Conservation (phyloP, 148 eudicot genomes). For the Diospyros lotus region DNA sequence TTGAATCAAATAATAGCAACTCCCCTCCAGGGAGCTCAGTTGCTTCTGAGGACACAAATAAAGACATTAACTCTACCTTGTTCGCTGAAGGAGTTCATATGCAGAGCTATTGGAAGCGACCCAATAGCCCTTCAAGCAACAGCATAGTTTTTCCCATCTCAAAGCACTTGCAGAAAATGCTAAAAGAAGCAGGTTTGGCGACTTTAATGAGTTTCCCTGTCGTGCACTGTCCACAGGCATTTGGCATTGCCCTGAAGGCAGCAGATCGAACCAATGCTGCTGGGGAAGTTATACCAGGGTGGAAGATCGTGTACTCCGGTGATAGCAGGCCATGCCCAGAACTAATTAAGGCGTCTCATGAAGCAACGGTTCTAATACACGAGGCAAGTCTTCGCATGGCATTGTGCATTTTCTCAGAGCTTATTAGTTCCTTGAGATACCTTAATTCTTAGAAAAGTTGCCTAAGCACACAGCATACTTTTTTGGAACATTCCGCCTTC, state of each 20-base stretch:
- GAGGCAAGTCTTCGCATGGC: conserved; percentile 48
- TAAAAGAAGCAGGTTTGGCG: conserved; percentile 71
- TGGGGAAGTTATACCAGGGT: conserved; percentile 65
- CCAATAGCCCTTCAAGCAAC: conserved; percentile 41
- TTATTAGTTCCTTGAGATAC: no score
- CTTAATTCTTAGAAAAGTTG: no score
- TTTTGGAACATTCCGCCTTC: neutral
- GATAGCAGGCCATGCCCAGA: conserved; percentile 87
- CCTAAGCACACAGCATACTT: no score
- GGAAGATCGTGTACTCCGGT: conserved; percentile 96
- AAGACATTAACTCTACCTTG: conserved; percentile 34
- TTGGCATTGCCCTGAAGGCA: conserved; percentile 60
- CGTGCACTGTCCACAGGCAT: conserved; percentile 87
- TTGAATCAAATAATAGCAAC: conserved; percentile 27
- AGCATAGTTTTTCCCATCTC: conserved; percentile 32
- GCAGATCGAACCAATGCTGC: conserved; percentile 41
- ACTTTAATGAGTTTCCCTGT: conserved; percentile 75
- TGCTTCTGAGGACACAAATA: conserved; percentile 11
- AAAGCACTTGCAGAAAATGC: conserved; percentile 38
- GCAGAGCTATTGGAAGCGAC: conserved; percentile 69
- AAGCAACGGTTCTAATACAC: conserved; percentile 89
- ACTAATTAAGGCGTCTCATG: conserved; percentile 65
- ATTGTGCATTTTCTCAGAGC: neutral
- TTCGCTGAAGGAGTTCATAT: conserved; percentile 68
- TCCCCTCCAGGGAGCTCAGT: conserved; percentile 15